Conservation (phyloP, 2,329 filamentous ascomycete genomes). For the Botryotinia narcissicola region DNA sequence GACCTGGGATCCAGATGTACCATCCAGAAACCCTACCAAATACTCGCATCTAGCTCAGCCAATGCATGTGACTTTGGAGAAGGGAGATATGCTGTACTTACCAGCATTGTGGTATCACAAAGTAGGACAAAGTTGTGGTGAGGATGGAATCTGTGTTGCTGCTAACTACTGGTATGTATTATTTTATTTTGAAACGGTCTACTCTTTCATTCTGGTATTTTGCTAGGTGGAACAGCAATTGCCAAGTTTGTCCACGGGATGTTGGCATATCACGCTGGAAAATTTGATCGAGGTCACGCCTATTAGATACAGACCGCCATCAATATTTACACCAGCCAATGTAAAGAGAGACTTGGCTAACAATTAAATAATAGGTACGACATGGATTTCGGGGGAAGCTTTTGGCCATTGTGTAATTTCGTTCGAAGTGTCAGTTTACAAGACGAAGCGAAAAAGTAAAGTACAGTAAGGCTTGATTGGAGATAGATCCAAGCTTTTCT, state of each 20-base stretch:
- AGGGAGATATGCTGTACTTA: constrained; percentile 79
- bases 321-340: neutral
- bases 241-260: neutral
- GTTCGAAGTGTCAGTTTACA: constrained; percentile 28
- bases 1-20: constrained; percentile 64
- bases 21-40: constrained; percentile 45
- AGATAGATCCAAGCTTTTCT: neutral
- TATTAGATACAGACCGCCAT: neutral
- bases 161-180: constrained; percentile 73
- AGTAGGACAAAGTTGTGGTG: constrained; percentile 66
- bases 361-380: constrained; percentile 59
- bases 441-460: neutral
- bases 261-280: neutral
- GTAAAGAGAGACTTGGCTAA: neutral
- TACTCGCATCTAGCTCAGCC: constrained; percentile 61
- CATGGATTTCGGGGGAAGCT: constrained; percentile 69
- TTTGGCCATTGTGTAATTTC: constrained; percentile 52
- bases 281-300: neutral
- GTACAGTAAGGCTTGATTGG: neutral
- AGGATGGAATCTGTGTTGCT: constrained; percentile 71
- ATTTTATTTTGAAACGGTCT: neutral
- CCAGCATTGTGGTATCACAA: constrained; percentile 85
- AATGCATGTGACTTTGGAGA: constrained; percentile 63
- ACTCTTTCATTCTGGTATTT: neutral
- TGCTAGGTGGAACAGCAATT: neutral